A percentile compares a stretch with the other conserved stretches of the same genome.
These are phyloP conservation scores for Phytophthora ohioensis DNA, from an alignment of 352 stramenopile genomes.

Conservation along the genomic window DNA sequence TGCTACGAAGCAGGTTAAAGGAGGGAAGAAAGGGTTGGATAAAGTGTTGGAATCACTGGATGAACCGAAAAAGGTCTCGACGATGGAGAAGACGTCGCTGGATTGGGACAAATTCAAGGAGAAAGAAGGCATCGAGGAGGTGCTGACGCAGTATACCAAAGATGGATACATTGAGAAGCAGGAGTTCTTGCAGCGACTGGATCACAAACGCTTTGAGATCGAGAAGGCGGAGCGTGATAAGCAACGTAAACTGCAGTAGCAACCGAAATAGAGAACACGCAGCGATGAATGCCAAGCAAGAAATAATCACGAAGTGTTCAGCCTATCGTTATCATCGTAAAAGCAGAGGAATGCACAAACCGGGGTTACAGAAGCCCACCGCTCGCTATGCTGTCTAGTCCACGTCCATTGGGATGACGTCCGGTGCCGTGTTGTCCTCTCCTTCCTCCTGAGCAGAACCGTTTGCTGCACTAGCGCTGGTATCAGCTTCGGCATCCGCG, in stretches of 20 bases:
- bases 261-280: slow-evolving; percentile 35
- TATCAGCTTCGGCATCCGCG: slow-evolving; percentile 44
- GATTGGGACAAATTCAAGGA: slow-evolving; percentile 98
- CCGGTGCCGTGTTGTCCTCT: slow-evolving; percentile 61
- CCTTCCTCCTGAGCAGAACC: slow-evolving; percentile 37
- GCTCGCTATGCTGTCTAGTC: slow-evolving; percentile 47
- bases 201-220: slow-evolving; percentile 90
- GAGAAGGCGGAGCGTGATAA: slow-evolving; percentile 90
- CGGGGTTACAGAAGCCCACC: background rate
- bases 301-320: slow-evolving; percentile 11
- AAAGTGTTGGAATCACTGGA: slow-evolving; percentile 88
- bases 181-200: slow-evolving; percentile 93
- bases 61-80: slow-evolving; percentile 92
- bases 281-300: background rate
- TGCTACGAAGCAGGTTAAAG: background rate
- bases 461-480: slow-evolving; percentile 35
- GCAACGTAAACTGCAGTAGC: slow-evolving; percentile 62
- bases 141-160: slow-evolving; percentile 94
- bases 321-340: slow-evolving; percentile 26
- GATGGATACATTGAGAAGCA: slow-evolving; percentile 96
- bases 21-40: slow-evolving; percentile 68
- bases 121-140: slow-evolving; percentile 91
- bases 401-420: slow-evolving; percentile 82
- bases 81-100: slow-evolving; percentile 94
- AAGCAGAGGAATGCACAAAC: slow-evolving; percentile 12